Evolutionary conservation across 2,329 filamentous ascomycete species (phyloP).

Genomic region (Colletotrichum somersetense): DNA sequence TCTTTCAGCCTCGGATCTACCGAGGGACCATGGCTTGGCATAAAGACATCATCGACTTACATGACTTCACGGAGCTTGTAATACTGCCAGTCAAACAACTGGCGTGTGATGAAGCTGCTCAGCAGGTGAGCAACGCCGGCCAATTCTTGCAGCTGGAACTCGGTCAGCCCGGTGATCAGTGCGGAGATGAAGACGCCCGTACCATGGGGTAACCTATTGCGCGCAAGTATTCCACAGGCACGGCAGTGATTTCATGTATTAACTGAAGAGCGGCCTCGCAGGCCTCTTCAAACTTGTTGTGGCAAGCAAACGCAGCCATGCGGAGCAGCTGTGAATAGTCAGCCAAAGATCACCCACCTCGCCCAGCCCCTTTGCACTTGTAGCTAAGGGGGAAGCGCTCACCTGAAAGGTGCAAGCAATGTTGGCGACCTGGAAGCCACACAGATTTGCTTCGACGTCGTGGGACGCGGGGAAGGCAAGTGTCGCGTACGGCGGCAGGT

Average conservation of each 20-base stretch:
- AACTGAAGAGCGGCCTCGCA: conserved; percentile 37
- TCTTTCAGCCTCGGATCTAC: not conserved
- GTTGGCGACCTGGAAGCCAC: conserved; percentile 53
- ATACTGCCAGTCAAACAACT: conserved; percentile 35
- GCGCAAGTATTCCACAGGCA: conserved; percentile 39
- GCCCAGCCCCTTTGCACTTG: too few relatives aligned
- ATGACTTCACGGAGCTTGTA: conserved; percentile 40
- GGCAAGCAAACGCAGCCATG: conserved; percentile 41
- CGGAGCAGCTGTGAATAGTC: conserved; percentile 30
- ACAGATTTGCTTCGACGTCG: conserved; percentile 47
- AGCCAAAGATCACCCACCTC: not conserved
- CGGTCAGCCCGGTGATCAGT: not conserved
- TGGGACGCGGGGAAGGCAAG: conserved; percentile 27
- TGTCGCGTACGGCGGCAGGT: conserved; percentile 29
- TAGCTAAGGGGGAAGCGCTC: not conserved
- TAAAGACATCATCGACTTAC: conserved; percentile 1
- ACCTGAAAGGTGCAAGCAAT: conserved; percentile 51
- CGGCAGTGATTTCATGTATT: conserved; percentile 38
- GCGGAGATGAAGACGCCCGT: not conserved
- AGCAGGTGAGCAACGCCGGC: conserved; percentile 41
- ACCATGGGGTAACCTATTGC: conserved; percentile 43
- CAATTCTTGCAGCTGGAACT: conserved; percentile 38
- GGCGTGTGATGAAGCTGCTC: conserved; percentile 42
- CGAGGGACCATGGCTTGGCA: not conserved
- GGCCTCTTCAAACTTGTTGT: conserved; percentile 40